Evolutionary conservation across 2,329 filamentous ascomycete species (phyloP), one percentile per base, ranked within the genome.

Genomic region (Macrophomina pseudophaseolina): DNA sequence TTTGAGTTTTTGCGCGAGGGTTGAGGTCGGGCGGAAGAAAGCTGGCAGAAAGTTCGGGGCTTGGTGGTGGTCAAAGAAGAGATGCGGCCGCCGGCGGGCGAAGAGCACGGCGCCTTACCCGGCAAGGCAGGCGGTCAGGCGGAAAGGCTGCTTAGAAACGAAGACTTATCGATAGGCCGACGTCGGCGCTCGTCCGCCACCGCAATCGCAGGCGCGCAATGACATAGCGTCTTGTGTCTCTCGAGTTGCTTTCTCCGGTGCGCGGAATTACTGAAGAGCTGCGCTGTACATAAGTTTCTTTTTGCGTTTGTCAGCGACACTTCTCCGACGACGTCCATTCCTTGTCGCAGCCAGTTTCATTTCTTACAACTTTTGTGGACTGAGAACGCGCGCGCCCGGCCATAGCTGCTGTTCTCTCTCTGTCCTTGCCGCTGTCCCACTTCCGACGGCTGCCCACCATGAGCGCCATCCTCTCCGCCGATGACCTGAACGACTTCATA

Each of bases 401-500:
- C 35, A 11, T 16, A 32, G n/a, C 35, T 38, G 35, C 11, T 12
- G n/a, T 18, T 16, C n/a, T 35, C 23, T 42, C 63, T 6, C 53
- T 33, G 62, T 38, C 30, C 40, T 54, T 16, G 9, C 51, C 38
- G 59, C 18, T 5, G 62, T 66, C 58, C 42, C 59, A 33, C 48
- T 65, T 60, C 62, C 40, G 14, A 2, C 54, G n/a, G 5, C 4
- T 33, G 46, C 54, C 30, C 71, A 74, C 67, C 65, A 99, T 99
- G 95, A 97, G 93, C 77, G 95, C 95, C 69, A 99, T 99, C 74
- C 90, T 99, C 74, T 98, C 94, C 66, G 90, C 91, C 74, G 94
- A 99, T 83, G 94, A 97, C 79, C 85, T 99, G 69, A 99, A 99
- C 84, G 95, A 99, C 84, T 99, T 99, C 82, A 99, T 99, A 77